These are phyloP conservation scores for Penicillium alfredii DNA, from an alignment of 495 filamentous ascomycete species.

Conservation along the genomic window DNA sequence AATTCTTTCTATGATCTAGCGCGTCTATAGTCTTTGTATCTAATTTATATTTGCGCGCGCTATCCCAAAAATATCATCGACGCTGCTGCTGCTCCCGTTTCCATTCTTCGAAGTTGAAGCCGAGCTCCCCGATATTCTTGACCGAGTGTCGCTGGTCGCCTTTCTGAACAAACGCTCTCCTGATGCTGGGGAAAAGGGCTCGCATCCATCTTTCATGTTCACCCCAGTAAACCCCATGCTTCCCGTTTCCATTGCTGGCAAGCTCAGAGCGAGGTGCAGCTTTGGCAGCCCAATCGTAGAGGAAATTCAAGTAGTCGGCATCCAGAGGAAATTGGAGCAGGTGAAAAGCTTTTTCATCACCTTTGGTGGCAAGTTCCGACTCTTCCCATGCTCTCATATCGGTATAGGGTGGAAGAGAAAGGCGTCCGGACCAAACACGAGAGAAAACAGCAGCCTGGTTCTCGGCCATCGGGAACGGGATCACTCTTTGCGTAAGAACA, in stretches of 20 bases:
- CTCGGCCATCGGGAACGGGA: conserved; percentile 77
- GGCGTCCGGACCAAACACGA: conserved; percentile 62
- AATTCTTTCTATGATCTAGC: no score
- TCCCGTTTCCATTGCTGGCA: conserved; percentile 48
- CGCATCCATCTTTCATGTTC: conserved; percentile 60
- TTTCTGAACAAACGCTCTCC: conserved; percentile 45
- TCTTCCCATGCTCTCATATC: conserved; percentile 67
- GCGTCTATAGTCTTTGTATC: neutral
- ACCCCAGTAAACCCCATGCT: conserved; percentile 61
- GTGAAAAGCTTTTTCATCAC: conserved; percentile 53
- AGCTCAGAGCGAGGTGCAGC: conserved; percentile 39
- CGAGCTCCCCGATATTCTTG: conserved; percentile 50
- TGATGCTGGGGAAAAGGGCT: conserved; percentile 47
- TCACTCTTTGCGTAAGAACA: conserved; percentile 67
- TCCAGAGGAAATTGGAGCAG: conserved; percentile 67
- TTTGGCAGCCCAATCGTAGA: conserved; percentile 54
- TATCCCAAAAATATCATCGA: conserved; percentile 5
- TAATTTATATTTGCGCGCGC: conserved; percentile 6
- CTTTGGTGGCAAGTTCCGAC: conserved; percentile 31
- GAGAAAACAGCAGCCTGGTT: conserved; percentile 73
- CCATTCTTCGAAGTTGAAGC: conserved; percentile 50
- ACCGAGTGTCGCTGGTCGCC: conserved; percentile 40
- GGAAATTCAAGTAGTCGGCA: conserved; percentile 67
- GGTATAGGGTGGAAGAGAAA: conserved; percentile 52
- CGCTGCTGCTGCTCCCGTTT: conserved; percentile 17